Percentiles rank a stretch among this genome's conserved stretches.
Conservation (phyloP, 2,329 filamentous ascomycete genomes). For the Coleophoma cylindrospora region DNA sequence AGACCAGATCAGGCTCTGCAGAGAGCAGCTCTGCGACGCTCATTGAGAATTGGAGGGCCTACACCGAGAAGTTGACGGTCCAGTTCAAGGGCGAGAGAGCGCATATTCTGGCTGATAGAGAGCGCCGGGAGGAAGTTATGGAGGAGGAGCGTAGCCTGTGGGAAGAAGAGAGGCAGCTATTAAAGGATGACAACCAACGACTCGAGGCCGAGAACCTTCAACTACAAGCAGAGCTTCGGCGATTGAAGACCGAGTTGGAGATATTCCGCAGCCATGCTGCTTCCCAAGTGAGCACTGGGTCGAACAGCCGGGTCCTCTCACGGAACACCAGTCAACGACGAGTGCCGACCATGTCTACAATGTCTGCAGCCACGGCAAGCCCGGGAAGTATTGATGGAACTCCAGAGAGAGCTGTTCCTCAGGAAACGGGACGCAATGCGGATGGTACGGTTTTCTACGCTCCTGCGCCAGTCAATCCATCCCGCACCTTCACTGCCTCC, state of each 20-base stretch:
- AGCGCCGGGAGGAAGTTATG: conserved; percentile 24
- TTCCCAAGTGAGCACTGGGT: not conserved
- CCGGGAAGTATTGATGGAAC: conserved; percentile 13
- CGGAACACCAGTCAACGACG: conserved; percentile 2
- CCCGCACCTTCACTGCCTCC: conserved; percentile 21
- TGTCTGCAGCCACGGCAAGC: conserved; percentile 1
- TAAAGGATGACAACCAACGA: conserved; percentile 20
- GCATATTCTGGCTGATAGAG: conserved; percentile 24
- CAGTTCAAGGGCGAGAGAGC: conserved; percentile 25
- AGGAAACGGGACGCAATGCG: conserved; percentile 27
- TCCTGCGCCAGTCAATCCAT: conserved; percentile 24
- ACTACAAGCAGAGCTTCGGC: conserved; percentile 5
- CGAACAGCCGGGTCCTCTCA: not conserved
- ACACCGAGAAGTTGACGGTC: conserved; percentile 21
- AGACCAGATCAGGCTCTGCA: conserved; percentile 20
- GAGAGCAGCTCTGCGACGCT: conserved; percentile 18
- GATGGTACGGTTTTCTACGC: conserved; percentile 28
- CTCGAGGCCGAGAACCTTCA: conserved; percentile 12
- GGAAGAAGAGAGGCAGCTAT: conserved; percentile 22
- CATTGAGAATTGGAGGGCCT: conserved; percentile 25
- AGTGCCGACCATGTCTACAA: conserved; percentile 2
- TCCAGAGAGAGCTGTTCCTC: conserved; percentile 13
- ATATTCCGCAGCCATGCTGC: not conserved
- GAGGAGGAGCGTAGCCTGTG: conserved; percentile 26
- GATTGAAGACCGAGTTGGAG: too few relatives aligned